Evolutionary conservation across 371 early-diverging fungal genomes (phyloP).

Genomic region (Haplosporangium sp.): DNA sequence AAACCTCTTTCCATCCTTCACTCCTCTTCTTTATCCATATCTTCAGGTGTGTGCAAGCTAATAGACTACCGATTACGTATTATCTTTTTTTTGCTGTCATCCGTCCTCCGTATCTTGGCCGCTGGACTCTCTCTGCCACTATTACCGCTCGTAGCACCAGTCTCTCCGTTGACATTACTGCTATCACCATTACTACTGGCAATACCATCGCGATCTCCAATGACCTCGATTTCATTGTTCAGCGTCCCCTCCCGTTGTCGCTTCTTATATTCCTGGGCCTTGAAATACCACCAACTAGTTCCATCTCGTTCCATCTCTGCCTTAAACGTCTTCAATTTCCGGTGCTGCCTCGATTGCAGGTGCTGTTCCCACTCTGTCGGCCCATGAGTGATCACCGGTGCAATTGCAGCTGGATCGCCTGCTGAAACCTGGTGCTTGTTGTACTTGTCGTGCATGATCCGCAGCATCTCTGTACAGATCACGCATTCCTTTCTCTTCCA

Average conservation of each 20-base stretch:
- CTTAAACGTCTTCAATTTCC: slow-evolving; percentile 57
- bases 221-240: slow-evolving; percentile 10
- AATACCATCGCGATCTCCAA: slow-evolving; percentile 3
- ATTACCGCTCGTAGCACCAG: too few relatives aligned
- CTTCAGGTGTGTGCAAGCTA: too few relatives aligned
- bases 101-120: too few relatives aligned
- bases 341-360: slow-evolving; percentile 68
- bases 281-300: slow-evolving; percentile 49
- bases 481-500: slow-evolving; percentile 75
- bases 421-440: not conserved
- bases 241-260: slow-evolving; percentile 40
- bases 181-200: too few relatives aligned
- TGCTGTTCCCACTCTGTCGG: slow-evolving; percentile 79
- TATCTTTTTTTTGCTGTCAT: too few relatives aligned
- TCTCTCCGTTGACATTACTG: too few relatives aligned
- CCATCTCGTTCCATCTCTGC: slow-evolving; percentile 55
- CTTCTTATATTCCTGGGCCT: slow-evolving; percentile 50
- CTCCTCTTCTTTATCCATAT: too few relatives aligned
- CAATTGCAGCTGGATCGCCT: slow-evolving; percentile 17
- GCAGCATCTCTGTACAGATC: slow-evolving; percentile 62
- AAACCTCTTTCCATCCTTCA: too few relatives aligned
- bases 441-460: slow-evolving; percentile 46
- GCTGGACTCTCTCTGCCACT: too few relatives aligned
- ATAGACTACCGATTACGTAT: too few relatives aligned
- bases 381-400: slow-evolving; percentile 72